Percentiles rank a stretch among this genome's conserved stretches.
Evolutionary conservation across 1,284 basidiomycete species (phyloP).

Genomic region (Ceratobasidium sp.): DNA sequence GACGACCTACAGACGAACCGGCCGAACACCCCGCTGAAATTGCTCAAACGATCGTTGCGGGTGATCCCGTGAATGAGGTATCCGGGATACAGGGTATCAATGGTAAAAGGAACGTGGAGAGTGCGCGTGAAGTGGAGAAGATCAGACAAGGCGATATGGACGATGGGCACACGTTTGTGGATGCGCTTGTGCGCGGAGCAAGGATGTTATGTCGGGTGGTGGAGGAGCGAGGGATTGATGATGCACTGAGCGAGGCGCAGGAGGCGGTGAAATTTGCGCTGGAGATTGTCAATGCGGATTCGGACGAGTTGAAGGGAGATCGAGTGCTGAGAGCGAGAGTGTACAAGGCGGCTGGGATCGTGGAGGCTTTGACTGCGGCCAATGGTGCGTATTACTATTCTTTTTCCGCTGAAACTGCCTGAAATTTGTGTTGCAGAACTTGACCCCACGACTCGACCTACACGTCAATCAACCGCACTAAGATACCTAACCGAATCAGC

Average conservation of each 20-base stretch:
- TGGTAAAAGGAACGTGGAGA: constrained; percentile 49
- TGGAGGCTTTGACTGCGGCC: constrained; percentile 70
- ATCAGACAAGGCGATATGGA: constrained; percentile 65
- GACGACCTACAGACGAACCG: constrained; percentile 54
- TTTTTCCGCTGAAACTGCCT: background rate
- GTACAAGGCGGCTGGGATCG: constrained; percentile 77
- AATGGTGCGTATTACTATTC: constrained; percentile 64
- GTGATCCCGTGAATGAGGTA: constrained; percentile 44
- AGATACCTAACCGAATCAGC: constrained; percentile 71
- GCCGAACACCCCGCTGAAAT: constrained; percentile 50
- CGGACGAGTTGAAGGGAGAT: constrained; percentile 53
- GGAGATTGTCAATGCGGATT: constrained; percentile 64
- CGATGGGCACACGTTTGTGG: constrained; percentile 76
- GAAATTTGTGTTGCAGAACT: constrained; percentile 65
- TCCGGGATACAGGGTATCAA: constrained; percentile 35
- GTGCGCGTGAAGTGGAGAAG: constrained; percentile 20
- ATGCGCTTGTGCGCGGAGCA: constrained; percentile 78
- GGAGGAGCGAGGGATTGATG: constrained; percentile 60
- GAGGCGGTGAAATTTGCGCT: constrained; percentile 74
- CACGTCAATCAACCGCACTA: constrained; percentile 73
- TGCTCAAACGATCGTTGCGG: constrained; percentile 46
- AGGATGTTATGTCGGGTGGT: constrained; percentile 75
- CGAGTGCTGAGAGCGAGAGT: constrained; percentile 66
- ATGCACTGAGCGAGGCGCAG: constrained; percentile 59
- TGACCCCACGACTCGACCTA: constrained; percentile 72